Conservation (phyloP, 179 eudicot species). For the Spergularia azorica region DNA sequence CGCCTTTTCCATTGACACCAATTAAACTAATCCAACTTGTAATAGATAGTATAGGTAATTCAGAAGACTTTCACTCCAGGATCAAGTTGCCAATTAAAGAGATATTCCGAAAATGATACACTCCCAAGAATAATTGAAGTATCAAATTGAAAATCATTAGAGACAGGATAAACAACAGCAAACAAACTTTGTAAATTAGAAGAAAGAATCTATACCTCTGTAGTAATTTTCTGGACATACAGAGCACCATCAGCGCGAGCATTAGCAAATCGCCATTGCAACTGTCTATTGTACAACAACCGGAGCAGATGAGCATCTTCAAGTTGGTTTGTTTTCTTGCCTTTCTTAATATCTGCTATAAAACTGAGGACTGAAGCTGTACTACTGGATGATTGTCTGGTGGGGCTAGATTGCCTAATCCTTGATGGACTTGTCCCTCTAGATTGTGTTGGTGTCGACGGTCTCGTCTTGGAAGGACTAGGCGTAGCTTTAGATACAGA, state of each 20-base stretch:
- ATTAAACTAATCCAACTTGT: neutral
- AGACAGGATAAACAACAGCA: neutral
- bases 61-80: neutral
- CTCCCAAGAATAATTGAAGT: neutral
- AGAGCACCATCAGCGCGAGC: slow-evolving; percentile 64
- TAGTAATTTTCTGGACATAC: slow-evolving; percentile 48
- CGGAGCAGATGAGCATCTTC: slow-evolving; percentile 90
- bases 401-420: slow-evolving; percentile 70
- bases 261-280: slow-evolving; percentile 94
- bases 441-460: slow-evolving; percentile 41
- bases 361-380: slow-evolving; percentile 86
- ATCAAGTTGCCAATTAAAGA: neutral
- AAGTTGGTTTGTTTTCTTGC: slow-evolving; percentile 70
- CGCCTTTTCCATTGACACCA: neutral
- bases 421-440: slow-evolving; percentile 76
- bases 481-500: slow-evolving; percentile 42
- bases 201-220: slow-evolving; percentile 57
- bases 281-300: slow-evolving; percentile 68
- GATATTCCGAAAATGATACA: too few relatives aligned
- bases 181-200: neutral
- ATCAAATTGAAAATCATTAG: neutral
- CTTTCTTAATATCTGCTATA: slow-evolving; percentile 76
- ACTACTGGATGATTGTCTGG: slow-evolving; percentile 53
- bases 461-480: slow-evolving; percentile 52
- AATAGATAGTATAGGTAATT: neutral